Conservation (phyloP, 129 eudicot genomes). For the Helichrysum umbraculigerum region DNA sequence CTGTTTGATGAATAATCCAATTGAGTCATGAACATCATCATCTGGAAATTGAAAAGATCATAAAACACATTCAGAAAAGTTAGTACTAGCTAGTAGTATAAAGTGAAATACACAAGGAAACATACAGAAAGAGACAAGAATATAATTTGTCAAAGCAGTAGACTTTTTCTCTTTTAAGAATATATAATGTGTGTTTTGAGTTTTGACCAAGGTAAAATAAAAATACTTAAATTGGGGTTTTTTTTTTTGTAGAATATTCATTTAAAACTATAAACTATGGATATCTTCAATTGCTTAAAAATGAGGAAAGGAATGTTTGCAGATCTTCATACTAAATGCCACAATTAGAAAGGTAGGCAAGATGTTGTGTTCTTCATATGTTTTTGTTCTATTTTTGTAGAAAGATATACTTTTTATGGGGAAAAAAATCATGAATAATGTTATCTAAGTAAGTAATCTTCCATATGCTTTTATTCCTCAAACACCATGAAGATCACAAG, state of each 20-base stretch:
- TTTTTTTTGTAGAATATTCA: constrained; percentile 16
- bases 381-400: constrained; percentile 25
- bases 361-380: constrained; percentile 11
- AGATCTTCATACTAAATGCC: constrained; percentile 26
- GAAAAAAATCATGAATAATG: constrained; percentile 21
- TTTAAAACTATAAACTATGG: constrained; percentile 17
- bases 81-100: constrained; percentile 4
- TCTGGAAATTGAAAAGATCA: constrained; percentile 31
- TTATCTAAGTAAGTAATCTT: neutral
- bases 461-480: constrained; percentile 12
- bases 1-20: constrained; percentile 40
- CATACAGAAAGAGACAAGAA: constrained; percentile 36
- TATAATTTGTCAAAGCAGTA: constrained; percentile 23
- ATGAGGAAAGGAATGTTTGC: constrained; percentile 19
- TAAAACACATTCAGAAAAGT: constrained; percentile 4
- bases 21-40: constrained; percentile 40
- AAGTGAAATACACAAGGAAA: constrained; percentile 25
- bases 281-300: constrained; percentile 15
- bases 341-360: constrained; percentile 22
- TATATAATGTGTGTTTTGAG: constrained; percentile 30
- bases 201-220: constrained; percentile 34
- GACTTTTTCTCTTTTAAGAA: constrained; percentile 22
- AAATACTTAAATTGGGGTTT: constrained; percentile 1
- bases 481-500: constrained; percentile 11
- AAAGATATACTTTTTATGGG: constrained; percentile 9